phyloP scores from a whole-genome alignment of 768 basidiomycete species.

The Mycena crocata region DNA sequence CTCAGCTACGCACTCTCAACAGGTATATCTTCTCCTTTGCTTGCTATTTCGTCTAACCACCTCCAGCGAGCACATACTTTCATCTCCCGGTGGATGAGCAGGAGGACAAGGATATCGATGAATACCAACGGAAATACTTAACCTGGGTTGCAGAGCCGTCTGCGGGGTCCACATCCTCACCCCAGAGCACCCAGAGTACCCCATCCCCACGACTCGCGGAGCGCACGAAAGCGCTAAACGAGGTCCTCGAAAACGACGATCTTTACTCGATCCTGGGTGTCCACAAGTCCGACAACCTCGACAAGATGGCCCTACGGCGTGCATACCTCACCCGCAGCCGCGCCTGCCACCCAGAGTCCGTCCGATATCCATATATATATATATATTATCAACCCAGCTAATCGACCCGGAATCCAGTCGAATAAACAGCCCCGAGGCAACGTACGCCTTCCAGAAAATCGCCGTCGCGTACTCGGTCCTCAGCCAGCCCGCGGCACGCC shows the following conservation, averaged over 20 bases:
- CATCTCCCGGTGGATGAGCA: slow-evolving; percentile 72
- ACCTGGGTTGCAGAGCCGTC: slow-evolving; percentile 61
- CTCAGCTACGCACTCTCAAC: slow-evolving; percentile 60
- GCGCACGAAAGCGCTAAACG: slow-evolving; percentile 53
- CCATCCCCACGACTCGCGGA: slow-evolving; percentile 17
- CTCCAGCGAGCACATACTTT: slow-evolving; percentile 70
- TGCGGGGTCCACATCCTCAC: slow-evolving; percentile 42
- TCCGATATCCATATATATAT: slow-evolving; percentile 27
- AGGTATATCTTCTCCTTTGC: slow-evolving; percentile 39
- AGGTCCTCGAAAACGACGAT: slow-evolving; percentile 71
- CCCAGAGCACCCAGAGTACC: slow-evolving; percentile 27
- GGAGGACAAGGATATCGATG: slow-evolving; percentile 59
- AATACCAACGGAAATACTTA: slow-evolving; percentile 58
- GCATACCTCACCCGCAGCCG: slow-evolving; percentile 83
- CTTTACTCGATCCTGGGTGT: slow-evolving; percentile 83
- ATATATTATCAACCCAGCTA: no score
- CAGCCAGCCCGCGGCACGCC: slow-evolving; percentile 75
- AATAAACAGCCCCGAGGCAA: slow-evolving; percentile 81
- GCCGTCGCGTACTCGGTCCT: slow-evolving; percentile 87
- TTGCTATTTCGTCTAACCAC: neutral
- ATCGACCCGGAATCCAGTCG: no score
- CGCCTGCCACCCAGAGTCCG: slow-evolving; percentile 90
- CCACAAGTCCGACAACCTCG: slow-evolving; percentile 58
- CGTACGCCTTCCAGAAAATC: slow-evolving; percentile 88
- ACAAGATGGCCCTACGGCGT: slow-evolving; percentile 73